A percentile compares a stretch with the other conserved stretches of the same genome.
phyloP scores from a whole-genome alignment of 1,284 basidiomycete genomes.

The Gomphus bonarii region DNA sequence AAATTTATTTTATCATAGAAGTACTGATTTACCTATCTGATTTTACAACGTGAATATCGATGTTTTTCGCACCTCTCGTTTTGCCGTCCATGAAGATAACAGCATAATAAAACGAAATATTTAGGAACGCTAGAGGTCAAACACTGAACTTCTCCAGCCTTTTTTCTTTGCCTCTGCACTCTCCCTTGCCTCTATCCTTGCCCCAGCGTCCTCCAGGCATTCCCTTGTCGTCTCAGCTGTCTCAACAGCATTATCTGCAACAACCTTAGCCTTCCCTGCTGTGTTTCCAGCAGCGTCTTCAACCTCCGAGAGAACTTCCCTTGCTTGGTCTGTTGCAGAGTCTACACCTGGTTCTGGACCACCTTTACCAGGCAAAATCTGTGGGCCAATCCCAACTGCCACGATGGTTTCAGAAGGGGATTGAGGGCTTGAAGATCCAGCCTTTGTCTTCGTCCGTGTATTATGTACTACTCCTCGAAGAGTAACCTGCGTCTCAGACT shows the following conservation, averaged over 20 bases:
- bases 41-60: background rate
- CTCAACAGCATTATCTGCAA: conserved; percentile 12
- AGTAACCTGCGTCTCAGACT: conserved; percentile 22
- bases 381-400: conserved; percentile 34
- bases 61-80: background rate
- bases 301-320: conserved; percentile 17
- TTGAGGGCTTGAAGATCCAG: conserved; percentile 11
- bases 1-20: too few species aligned
- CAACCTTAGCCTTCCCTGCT: background rate
- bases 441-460: conserved; percentile 19
- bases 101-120: background rate
- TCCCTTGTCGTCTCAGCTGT: conserved; percentile 19
- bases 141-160: conserved; percentile 23
- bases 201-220: conserved; percentile 18
- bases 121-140: conserved; percentile 18
- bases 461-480: conserved; percentile 30
- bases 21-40: background rate
- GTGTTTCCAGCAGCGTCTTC: conserved; percentile 13
- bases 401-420: conserved; percentile 23
- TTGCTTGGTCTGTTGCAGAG: conserved; percentile 15
- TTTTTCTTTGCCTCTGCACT: conserved; percentile 12
- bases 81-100: too few species aligned
- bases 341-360: conserved; percentile 23
- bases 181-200: conserved; percentile 18
- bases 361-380: conserved; percentile 34